Percentiles rank a stretch among this genome's conserved stretches.
Evolutionary conservation across 768 basidiomycete genomes (phyloP).

Genomic region (Coprinopsis strossmayeri): DNA sequence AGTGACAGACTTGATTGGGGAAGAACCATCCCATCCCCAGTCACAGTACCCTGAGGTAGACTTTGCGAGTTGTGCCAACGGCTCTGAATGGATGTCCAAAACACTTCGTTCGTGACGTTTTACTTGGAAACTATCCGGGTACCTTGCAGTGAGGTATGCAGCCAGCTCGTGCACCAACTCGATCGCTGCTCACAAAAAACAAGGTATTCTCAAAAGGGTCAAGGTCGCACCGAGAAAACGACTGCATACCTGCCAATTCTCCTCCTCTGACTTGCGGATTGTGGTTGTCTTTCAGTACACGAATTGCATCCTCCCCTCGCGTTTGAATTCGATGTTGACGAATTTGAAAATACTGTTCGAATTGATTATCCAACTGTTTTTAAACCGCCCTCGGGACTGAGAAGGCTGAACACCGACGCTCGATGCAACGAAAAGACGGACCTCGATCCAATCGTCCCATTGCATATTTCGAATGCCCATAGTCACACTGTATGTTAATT

Average conservation of each 20-base stretch:
- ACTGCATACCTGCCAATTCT: constrained; percentile 29
- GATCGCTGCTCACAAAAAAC: constrained; percentile 32
- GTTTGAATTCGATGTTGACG: constrained; percentile 48
- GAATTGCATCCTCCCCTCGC: constrained; percentile 41
- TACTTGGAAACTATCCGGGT: constrained; percentile 50
- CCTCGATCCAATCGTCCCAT: constrained; percentile 73
- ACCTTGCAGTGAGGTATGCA: constrained; percentile 58
- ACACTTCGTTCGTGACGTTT: constrained; percentile 26
- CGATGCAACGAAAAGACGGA: constrained; percentile 19
- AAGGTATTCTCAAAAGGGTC: constrained; percentile 1
- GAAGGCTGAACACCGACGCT: neutral
- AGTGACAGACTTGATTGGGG: constrained; percentile 44
- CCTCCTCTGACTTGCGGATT: constrained; percentile 34
- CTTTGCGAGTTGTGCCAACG: neutral
- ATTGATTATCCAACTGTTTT: constrained; percentile 53
- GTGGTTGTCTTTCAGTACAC: constrained; percentile 35
- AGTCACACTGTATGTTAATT: constrained; percentile 41
- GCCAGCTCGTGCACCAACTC: constrained; percentile 65
- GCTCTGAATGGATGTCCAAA: neutral
- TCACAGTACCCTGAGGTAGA: constrained; percentile 15
- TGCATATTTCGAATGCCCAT: constrained; percentile 65
- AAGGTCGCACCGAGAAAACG: too few relatives aligned
- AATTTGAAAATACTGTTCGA: constrained; percentile 48
- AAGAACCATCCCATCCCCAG: constrained; percentile 38
- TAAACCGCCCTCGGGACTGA: too few relatives aligned